Conservation (phyloP, 2,329 filamentous ascomycete species). For the Capronia americana region DNA sequence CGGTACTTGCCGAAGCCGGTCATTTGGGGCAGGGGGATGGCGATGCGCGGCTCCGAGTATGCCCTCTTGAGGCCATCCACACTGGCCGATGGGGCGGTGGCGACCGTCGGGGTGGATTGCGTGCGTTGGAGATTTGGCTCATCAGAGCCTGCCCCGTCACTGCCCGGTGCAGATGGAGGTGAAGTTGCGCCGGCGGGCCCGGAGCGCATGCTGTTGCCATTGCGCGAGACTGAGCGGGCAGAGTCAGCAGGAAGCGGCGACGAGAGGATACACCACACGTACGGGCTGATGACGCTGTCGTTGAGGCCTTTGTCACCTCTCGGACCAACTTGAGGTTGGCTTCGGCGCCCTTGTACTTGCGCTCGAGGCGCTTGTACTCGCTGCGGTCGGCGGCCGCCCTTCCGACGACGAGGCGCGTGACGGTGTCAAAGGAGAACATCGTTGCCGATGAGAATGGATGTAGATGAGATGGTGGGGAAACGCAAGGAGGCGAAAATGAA, state of each 20-base stretch:
- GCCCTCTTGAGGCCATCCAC: slow-evolving; percentile 11
- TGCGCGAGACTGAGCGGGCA: not conserved
- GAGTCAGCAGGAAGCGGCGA: not conserved
- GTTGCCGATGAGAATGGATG: not conserved
- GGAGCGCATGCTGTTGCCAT: not conserved
- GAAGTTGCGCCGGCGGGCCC: not conserved
- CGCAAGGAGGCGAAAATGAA: not conserved
- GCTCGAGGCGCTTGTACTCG: slow-evolving; percentile 30
- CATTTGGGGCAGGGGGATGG: slow-evolving; percentile 33
- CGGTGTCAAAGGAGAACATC: slow-evolving; percentile 1
- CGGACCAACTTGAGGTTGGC: slow-evolving; percentile 27
- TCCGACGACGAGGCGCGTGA: slow-evolving; percentile 8
- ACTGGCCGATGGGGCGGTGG: not conserved
- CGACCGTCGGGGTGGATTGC: not conserved
- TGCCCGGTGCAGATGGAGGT: not conserved
- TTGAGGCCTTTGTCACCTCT: slow-evolving; percentile 27
- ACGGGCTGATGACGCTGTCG: slow-evolving; percentile 21
- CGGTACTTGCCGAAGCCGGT: slow-evolving; percentile 38
- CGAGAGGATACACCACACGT: slow-evolving; percentile 1
- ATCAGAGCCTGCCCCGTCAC: not conserved
- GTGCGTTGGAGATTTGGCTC: slow-evolving; percentile 1
- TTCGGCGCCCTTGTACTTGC: slow-evolving; percentile 28
- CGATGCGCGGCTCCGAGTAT: slow-evolving; percentile 33
- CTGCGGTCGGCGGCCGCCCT: slow-evolving; percentile 21
- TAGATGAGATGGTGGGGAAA: not conserved